Evolutionary conservation across 225 moss, liverwort and hornwort species (phyloP).

Genomic region (Climacium dendroides): DNA sequence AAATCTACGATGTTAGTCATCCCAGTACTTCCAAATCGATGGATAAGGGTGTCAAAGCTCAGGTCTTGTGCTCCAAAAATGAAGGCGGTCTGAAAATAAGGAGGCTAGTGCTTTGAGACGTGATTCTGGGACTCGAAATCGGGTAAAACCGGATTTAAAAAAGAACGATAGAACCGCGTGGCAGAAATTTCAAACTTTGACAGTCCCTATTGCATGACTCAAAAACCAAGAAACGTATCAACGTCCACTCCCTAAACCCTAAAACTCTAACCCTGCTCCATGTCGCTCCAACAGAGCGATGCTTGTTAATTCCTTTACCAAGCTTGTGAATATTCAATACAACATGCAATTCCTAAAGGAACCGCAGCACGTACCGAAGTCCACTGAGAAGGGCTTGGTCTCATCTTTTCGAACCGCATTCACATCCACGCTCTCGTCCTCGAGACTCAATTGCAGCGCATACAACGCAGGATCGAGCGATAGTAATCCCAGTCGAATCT

Average conservation of each 20-base stretch:
- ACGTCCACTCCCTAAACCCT: not conserved
- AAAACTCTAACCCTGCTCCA: not conserved
- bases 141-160: not conserved
- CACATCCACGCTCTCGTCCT: not conserved
- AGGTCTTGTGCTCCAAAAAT: not conserved
- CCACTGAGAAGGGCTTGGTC: slow-evolving; percentile 10
- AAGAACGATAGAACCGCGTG: too few relatives aligned
- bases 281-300: not conserved
- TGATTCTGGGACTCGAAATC: not conserved
- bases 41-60: not conserved
- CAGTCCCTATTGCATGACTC: not conserved
- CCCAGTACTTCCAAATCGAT: not conserved
- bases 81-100: not conserved
- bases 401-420: not conserved
- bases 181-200: not conserved
- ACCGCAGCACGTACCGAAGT: slow-evolving; percentile 2
- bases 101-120: not conserved
- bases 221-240: not conserved
- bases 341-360: not conserved
- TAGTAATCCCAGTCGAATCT: slow-evolving; percentile 62
- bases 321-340: not conserved
- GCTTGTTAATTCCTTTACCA: not conserved
- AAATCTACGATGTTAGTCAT: not conserved
- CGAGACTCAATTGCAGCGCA: slow-evolving; percentile 14
- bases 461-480: slow-evolving; percentile 35